A percentile compares a stretch with the other conserved stretches of the same genome.
Conservation (phyloP, 257 asterid genomes). For the Primulina eburnea region DNA sequence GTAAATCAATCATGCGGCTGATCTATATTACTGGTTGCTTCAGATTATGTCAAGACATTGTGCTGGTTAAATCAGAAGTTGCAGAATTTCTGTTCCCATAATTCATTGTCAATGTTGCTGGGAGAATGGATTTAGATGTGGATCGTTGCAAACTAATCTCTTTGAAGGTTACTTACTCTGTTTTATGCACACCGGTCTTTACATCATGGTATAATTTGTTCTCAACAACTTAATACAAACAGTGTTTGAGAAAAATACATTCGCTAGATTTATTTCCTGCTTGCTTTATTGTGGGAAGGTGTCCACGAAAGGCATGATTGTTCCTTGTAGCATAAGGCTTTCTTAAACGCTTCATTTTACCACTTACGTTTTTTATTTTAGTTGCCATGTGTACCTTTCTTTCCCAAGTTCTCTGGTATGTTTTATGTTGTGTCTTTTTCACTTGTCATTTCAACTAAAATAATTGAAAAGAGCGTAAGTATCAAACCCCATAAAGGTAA, state of each 20-base stretch:
- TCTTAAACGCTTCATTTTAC: not conserved
- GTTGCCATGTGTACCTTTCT: too few relatives aligned
- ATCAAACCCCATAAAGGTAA: too few relatives aligned
- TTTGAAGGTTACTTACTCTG: slow-evolving; percentile 51
- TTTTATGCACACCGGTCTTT: slow-evolving; percentile 22
- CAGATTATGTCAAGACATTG: slow-evolving; percentile 93
- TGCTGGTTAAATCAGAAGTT: slow-evolving; percentile 80
- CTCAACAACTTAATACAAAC: slow-evolving; percentile 5
- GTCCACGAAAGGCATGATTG: not conserved
- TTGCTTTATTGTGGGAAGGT: slow-evolving; percentile 3
- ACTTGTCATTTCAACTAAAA: too few relatives aligned
- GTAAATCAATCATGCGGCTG: slow-evolving; percentile 15
- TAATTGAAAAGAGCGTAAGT: too few relatives aligned
- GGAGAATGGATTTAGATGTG: slow-evolving; percentile 55
- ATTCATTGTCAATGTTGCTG: slow-evolving; percentile 71
- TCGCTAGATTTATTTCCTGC: not conserved
- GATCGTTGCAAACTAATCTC: slow-evolving; percentile 86
- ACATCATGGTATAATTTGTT: slow-evolving; percentile 10
- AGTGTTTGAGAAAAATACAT: slow-evolving; percentile 7
- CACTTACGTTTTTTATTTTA: too few relatives aligned
- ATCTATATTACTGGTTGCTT: slow-evolving; percentile 23
- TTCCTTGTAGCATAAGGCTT: not conserved
- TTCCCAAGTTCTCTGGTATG: too few relatives aligned
- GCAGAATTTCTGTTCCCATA: slow-evolving; percentile 78
- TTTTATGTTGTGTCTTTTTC: too few relatives aligned